Evolutionary conservation across 306 rosid species (phyloP).

Genomic region (Prunus padus): DNA sequence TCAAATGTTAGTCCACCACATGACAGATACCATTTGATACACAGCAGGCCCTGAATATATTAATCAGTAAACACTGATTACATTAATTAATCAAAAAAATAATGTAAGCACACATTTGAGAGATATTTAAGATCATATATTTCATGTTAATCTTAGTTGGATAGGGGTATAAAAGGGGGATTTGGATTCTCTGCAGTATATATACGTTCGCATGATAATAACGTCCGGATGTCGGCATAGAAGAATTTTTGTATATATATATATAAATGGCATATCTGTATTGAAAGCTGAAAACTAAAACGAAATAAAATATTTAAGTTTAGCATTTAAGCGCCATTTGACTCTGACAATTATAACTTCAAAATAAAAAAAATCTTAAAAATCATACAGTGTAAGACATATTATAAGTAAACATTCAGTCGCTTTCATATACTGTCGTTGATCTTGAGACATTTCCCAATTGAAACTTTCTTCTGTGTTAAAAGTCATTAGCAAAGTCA

Average conservation of each 20-base stretch:
- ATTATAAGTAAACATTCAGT: background rate
- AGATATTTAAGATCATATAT: background rate
- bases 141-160: background rate
- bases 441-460: background rate
- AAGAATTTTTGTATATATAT: too few species aligned
- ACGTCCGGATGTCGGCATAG: too few species aligned
- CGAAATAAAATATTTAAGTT: too few species aligned
- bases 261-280: too few species aligned
- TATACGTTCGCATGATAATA: too few species aligned
- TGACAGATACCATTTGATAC: conserved; percentile 24
- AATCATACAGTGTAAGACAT: background rate
- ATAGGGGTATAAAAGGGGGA: background rate
- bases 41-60: conserved; percentile 19
- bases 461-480: background rate
- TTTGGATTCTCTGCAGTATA: too few species aligned
- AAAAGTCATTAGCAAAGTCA: background rate
- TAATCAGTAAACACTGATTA: background rate
- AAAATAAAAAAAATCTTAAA: background rate
- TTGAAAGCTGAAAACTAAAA: too few species aligned
- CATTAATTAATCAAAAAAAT: background rate
- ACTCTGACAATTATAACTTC: background rate
- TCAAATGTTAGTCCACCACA: conserved; percentile 40
- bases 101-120: background rate
- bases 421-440: background rate
- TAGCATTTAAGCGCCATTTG: background rate